Evolutionary conservation across 495 filamentous ascomycete genomes (phyloP).

Genomic region (Neurospora hispaniola): DNA sequence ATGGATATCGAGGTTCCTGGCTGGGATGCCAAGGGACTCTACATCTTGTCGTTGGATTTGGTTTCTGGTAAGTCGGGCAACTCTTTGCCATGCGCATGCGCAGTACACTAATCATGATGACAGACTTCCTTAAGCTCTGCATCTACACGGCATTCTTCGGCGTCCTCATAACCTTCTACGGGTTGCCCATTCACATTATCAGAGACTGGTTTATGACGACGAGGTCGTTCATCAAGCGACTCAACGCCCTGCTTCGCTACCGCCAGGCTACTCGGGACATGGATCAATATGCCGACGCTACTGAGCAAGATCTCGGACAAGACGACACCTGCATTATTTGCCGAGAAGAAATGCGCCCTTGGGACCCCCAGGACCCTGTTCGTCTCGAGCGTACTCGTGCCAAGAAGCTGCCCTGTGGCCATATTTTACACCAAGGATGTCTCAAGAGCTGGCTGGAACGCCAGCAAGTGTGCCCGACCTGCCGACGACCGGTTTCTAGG

Average conservation of each 20-base stretch:
- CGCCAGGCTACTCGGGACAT: slow-evolving; percentile 83
- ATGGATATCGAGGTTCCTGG: slow-evolving; percentile 89
- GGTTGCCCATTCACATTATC: slow-evolving; percentile 91
- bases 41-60: slow-evolving; percentile 83
- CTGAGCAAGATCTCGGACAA: slow-evolving; percentile 66
- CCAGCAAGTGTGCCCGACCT: slow-evolving; percentile 95
- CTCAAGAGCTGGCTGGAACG: slow-evolving; percentile 96
- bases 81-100: not conserved
- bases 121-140: slow-evolving; percentile 81
- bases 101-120: slow-evolving; percentile 1
- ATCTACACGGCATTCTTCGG: slow-evolving; percentile 88
- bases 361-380: slow-evolving; percentile 37
- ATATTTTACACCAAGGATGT: slow-evolving; percentile 89
- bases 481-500: slow-evolving; percentile 66
- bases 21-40: slow-evolving; percentile 94
- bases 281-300: slow-evolving; percentile 87
- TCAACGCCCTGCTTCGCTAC: slow-evolving; percentile 79
- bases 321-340: slow-evolving; percentile 98
- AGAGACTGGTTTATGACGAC: slow-evolving; percentile 90
- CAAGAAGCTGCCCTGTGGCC: slow-evolving; percentile 93
- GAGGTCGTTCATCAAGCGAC: slow-evolving; percentile 77
- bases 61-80: slow-evolving; percentile 49
- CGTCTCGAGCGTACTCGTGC: slow-evolving; percentile 74
- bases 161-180: slow-evolving; percentile 87
- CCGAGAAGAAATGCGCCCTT: slow-evolving; percentile 85